A percentile compares a stretch with the other conserved stretches of the same genome.
Conservation (phyloP, 2,329 filamentous ascomycete species). For the Fusarium phyllophilum region DNA sequence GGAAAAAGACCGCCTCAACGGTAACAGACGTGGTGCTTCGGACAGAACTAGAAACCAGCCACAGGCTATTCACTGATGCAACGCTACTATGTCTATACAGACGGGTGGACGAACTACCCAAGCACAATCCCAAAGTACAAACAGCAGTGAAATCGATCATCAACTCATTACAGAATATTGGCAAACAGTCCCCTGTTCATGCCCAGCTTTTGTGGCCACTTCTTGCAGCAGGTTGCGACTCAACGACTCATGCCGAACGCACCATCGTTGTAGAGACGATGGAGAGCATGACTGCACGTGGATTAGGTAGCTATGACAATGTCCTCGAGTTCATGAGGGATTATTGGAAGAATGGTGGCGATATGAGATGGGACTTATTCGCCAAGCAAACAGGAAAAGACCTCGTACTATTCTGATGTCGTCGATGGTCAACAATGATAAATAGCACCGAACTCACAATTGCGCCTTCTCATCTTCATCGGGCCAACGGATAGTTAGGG, state of each 20-base stretch:
- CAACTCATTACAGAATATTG: neutral
- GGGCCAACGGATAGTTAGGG: neutral
- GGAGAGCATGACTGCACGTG: neutral
- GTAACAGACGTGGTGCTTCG: neutral
- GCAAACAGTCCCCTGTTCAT: neutral
- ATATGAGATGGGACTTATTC: slow-evolving; percentile 14
- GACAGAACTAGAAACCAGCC: neutral
- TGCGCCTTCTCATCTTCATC: neutral
- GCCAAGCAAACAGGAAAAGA: slow-evolving; percentile 10
- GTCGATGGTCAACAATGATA: neutral
- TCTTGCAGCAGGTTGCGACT: slow-evolving; percentile 9
- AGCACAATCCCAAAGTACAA: neutral
- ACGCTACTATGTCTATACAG: slow-evolving; percentile 5
- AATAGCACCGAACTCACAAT: neutral
- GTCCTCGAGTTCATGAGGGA: slow-evolving; percentile 13
- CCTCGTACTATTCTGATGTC: slow-evolving; percentile 4
- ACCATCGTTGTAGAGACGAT: neutral
- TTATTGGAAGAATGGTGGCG: slow-evolving; percentile 5
- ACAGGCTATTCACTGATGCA: slow-evolving; percentile 1
- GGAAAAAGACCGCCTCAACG: neutral
- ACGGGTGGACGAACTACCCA: neutral
- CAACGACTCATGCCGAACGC: neutral
- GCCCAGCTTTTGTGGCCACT: slow-evolving; percentile 9
- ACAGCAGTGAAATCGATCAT: neutral
- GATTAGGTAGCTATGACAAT: neutral